Evolutionary conservation across 176 grass and related monocot genomes (phyloP).

Genomic region (Hordeum marinum): DNA sequence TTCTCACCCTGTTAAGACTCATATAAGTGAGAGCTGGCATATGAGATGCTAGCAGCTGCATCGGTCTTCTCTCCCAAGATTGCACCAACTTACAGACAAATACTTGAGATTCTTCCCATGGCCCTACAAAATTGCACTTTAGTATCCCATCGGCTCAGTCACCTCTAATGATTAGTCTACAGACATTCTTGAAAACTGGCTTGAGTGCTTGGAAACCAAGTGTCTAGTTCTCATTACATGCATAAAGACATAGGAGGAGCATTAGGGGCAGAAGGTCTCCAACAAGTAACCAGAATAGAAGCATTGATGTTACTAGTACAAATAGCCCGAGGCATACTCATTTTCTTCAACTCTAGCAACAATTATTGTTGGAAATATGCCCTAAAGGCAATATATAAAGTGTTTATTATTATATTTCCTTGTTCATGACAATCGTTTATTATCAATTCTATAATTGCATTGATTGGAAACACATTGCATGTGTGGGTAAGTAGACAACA

Average conservation of each 20-base stretch:
- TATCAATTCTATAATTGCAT: no score
- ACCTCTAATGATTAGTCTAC: not conserved
- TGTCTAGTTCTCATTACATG: conserved; percentile 14
- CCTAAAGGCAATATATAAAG: no score
- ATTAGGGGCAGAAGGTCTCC: not conserved
- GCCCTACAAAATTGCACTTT: conserved; percentile 1
- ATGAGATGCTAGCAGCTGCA: not conserved
- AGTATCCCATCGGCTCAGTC: not conserved
- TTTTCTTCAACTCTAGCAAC: not conserved
- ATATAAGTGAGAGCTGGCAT: not conserved
- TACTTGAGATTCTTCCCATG: not conserved
- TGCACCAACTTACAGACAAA: not conserved
- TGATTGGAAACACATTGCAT: no score
- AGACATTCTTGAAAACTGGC: not conserved
- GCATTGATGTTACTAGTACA: not conserved
- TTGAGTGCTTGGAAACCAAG: not conserved
- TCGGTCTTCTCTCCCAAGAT: not conserved
- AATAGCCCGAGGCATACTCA: conserved; percentile 15
- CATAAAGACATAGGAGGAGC: not conserved
- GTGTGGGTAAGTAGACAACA: no score
- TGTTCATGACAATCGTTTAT: no score
- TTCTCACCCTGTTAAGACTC: no score
- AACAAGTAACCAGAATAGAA: not conserved
- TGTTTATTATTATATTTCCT: no score
- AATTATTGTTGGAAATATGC: no score